These are phyloP conservation scores for Chaetomium sp. DNA, from an alignment of 2,329 filamentous ascomycete species.

Conservation along the genomic window DNA sequence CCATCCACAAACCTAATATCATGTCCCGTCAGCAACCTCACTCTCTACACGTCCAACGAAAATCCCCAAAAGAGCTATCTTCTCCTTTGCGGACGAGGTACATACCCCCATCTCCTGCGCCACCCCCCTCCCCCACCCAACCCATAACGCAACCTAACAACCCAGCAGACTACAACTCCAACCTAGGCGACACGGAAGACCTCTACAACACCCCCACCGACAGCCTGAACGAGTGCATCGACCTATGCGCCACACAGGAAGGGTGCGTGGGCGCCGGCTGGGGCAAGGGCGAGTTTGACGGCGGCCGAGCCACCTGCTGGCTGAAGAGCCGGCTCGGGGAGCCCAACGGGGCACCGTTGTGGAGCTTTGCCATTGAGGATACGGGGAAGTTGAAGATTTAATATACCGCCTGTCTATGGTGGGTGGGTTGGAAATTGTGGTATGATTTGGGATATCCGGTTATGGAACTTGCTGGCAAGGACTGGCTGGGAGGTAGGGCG, in stretches of 20 bases:
- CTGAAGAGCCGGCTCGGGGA: constrained; percentile 41
- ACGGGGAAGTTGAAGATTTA: constrained; percentile 36
- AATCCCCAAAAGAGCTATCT: constrained; percentile 35
- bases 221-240: constrained; percentile 41
- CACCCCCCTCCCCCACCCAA: not conserved
- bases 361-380: constrained; percentile 41
- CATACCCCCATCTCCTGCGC: constrained; percentile 1
- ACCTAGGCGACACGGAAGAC: constrained; percentile 38
- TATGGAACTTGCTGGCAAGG: not conserved
- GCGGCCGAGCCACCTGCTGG: constrained; percentile 38
- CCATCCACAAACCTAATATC: constrained; percentile 19
- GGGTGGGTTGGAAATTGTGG: not conserved
- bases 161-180: constrained; percentile 42
- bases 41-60: constrained; percentile 35
- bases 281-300: constrained; percentile 32
- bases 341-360: constrained; percentile 35
- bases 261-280: constrained; percentile 43
- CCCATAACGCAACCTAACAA: not conserved
- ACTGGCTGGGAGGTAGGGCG: not conserved
- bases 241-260: constrained; percentile 37
- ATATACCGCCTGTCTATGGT: not conserved
- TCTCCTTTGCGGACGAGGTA: constrained; percentile 39
- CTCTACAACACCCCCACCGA: constrained; percentile 34
- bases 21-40: constrained; percentile 42
- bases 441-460: not conserved